A percentile compares a stretch with the other conserved stretches of the same genome.
Evolutionary conservation across 805 yeast genomes (phyloP).

Genomic region (Saccharomycopsis fodiens): DNA sequence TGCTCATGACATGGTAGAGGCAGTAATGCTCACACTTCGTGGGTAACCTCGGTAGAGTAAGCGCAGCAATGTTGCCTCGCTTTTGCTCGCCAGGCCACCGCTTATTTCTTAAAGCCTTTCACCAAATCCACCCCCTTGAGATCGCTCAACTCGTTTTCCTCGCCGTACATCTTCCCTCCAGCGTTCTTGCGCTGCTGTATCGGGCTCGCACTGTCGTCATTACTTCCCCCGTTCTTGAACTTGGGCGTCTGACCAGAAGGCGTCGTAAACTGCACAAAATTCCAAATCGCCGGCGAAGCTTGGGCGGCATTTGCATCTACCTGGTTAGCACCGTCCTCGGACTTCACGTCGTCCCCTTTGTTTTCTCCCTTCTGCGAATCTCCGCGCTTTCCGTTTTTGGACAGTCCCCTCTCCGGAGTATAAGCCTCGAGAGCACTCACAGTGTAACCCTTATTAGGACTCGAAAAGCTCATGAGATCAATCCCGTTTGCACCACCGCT

Average conservation of each 20-base stretch:
- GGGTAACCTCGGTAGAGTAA: too few relatives aligned
- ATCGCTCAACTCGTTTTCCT: conserved; percentile 7
- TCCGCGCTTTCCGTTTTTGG: conserved; percentile 4
- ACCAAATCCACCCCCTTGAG: conserved; percentile 12
- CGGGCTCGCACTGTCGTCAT: conserved; percentile 11
- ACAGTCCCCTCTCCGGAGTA: conserved; percentile 52
- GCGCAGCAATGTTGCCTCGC: too few relatives aligned
- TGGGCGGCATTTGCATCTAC: conserved; percentile 16
- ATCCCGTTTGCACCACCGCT: conserved; percentile 13
- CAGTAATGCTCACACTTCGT: too few relatives aligned
- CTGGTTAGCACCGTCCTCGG: not conserved
- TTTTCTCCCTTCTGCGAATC: not conserved
- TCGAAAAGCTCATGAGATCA: conserved; percentile 22
- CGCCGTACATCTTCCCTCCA: not conserved
- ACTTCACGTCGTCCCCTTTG: not conserved
- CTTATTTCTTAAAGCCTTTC: conserved; percentile 10
- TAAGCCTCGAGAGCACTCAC: conserved; percentile 52
- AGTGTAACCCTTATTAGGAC: conserved; percentile 37
- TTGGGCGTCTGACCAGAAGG: conserved; percentile 20
- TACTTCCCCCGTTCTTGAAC: not conserved
- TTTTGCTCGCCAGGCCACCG: too few relatives aligned
- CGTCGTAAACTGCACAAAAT: conserved; percentile 71
- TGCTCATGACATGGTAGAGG: too few relatives aligned
- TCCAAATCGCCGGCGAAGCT: conserved; percentile 86
- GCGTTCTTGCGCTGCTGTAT: conserved; percentile 12